These are phyloP conservation scores for Mycocentrospora acerina DNA, from an alignment of 2,329 filamentous ascomycete genomes.

Conservation along the genomic window DNA sequence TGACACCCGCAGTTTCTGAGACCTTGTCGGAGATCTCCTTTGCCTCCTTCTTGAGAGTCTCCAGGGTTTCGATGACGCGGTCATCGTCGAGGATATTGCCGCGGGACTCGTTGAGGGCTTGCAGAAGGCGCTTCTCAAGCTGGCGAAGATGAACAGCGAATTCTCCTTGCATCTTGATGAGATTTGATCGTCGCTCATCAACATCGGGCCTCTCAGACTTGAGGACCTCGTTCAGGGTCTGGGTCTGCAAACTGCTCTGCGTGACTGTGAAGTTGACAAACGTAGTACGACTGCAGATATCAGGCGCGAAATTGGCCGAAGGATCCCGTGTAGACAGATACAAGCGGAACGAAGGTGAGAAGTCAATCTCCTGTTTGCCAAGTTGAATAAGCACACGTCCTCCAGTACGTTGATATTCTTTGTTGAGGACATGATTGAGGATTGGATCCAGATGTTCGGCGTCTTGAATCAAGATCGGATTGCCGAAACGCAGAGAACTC, in stretches of 20 bases:
- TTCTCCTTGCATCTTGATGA: conserved; percentile 98
- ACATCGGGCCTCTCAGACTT: conserved; percentile 98
- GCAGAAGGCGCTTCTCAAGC: conserved; percentile 88
- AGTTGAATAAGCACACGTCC: conserved; percentile 97
- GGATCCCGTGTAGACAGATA: conserved; percentile 95
- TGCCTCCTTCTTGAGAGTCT: conserved; percentile 96
- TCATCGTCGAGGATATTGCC: conserved; percentile 98
- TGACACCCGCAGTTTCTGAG: conserved; percentile 93
- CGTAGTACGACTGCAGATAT: conserved; percentile 96
- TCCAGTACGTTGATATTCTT: conserved; percentile 98
- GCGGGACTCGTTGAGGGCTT: conserved; percentile 94
- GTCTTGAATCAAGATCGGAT: conserved; percentile 97
- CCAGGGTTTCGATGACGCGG: conserved; percentile 94
- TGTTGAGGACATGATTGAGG: conserved; percentile 97
- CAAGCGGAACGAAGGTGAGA: conserved; percentile 93
- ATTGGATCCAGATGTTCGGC: conserved; percentile 96
- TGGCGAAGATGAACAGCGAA: conserved; percentile 98
- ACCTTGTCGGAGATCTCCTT: conserved; percentile 96
- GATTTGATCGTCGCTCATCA: conserved; percentile 91
- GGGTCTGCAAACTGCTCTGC: conserved; percentile 96
- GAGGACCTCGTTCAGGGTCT: conserved; percentile 94
- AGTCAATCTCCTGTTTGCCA: conserved; percentile 98
- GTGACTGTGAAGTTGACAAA: conserved; percentile 99
- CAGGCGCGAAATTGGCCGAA: conserved; percentile 90
- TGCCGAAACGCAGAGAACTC: conserved; percentile 94